Conservation (phyloP, 805 yeast genomes). For the Millerago galiae region DNA sequence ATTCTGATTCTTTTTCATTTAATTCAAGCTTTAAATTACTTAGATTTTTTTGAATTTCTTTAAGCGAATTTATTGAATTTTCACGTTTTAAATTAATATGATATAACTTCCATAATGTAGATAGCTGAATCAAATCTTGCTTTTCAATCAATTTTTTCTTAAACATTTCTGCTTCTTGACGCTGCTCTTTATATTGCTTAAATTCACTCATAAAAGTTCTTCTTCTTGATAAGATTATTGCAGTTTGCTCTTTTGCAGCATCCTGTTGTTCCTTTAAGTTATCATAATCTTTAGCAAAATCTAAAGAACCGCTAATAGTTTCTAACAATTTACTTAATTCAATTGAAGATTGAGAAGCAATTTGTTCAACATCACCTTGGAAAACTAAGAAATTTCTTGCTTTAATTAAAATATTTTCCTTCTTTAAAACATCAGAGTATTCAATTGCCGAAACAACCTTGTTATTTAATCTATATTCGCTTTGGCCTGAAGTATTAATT, state of each 20-base stretch:
- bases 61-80: slow-evolving; percentile 18
- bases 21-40: slow-evolving; percentile 29
- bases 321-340: slow-evolving; percentile 75
- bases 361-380: slow-evolving; percentile 94
- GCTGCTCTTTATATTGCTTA: slow-evolving; percentile 71
- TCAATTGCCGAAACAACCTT: slow-evolving; percentile 53
- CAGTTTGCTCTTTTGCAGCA: slow-evolving; percentile 55
- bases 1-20: slow-evolving; percentile 29
- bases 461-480: slow-evolving; percentile 64
- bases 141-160: slow-evolving; percentile 48
- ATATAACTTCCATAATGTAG: slow-evolving; percentile 58
- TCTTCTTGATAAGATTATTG: slow-evolving; percentile 59
- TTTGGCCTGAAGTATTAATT: slow-evolving; percentile 50
- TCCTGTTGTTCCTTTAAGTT: slow-evolving; percentile 56
- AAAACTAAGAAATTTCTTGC: slow-evolving; percentile 91
- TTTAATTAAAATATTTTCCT: slow-evolving; percentile 76
- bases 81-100: slow-evolving; percentile 43
- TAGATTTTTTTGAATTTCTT: slow-evolving; percentile 23
- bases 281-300: slow-evolving; percentile 62
- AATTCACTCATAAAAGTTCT: slow-evolving; percentile 68
- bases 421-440: slow-evolving; percentile 59
- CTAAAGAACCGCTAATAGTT: slow-evolving; percentile 75
- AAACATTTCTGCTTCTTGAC: slow-evolving; percentile 63
- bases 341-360: slow-evolving; percentile 78
- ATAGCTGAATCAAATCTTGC: slow-evolving; percentile 37